Conservation (phyloP, 2,329 filamentous ascomycete species). For the Epichloe hybrida region DNA sequence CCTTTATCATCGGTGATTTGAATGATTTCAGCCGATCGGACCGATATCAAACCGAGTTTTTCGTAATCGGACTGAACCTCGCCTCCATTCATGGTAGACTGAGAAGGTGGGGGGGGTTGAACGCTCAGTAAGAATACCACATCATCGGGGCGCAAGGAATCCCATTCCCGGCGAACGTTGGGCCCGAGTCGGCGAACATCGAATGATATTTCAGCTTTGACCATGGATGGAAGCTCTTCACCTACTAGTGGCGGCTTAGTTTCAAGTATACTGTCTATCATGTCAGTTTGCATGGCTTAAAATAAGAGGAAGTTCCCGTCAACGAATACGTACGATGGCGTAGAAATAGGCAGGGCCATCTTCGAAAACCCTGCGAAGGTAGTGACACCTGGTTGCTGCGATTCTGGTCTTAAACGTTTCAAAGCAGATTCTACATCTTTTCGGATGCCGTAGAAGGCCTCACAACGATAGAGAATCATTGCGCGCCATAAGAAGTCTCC, state of each 20-base stretch:
- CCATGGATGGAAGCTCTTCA: slow-evolving; percentile 65
- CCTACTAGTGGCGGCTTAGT: slow-evolving; percentile 74
- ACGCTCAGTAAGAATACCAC: slow-evolving; percentile 78
- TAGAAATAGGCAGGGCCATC: slow-evolving; percentile 81
- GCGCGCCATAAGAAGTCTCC: slow-evolving; percentile 97
- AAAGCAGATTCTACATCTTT: slow-evolving; percentile 79
- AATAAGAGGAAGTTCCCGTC: neutral
- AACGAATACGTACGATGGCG: slow-evolving; percentile 44
- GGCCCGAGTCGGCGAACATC: slow-evolving; percentile 72
- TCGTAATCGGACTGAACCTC: slow-evolving; percentile 34
- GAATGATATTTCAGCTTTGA: slow-evolving; percentile 73
- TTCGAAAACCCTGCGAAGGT: slow-evolving; percentile 74
- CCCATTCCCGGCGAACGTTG: slow-evolving; percentile 74
- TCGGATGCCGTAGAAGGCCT: slow-evolving; percentile 86
- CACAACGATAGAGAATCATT: slow-evolving; percentile 74
- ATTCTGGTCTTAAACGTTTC: slow-evolving; percentile 61
- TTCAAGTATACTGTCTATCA: slow-evolving; percentile 53
- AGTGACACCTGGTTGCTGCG: slow-evolving; percentile 48
- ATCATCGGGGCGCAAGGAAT: slow-evolving; percentile 72
- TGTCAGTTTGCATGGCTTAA: neutral
- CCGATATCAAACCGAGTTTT: slow-evolving; percentile 51
- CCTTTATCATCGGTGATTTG: slow-evolving; percentile 81
- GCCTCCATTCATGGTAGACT: slow-evolving; percentile 39
- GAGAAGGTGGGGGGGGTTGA: slow-evolving; percentile 37
- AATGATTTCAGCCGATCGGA: slow-evolving; percentile 75